These are phyloP conservation scores for Eutrema salsugineum DNA, from an alignment of 441 rosid species.

Conservation along the genomic window DNA sequence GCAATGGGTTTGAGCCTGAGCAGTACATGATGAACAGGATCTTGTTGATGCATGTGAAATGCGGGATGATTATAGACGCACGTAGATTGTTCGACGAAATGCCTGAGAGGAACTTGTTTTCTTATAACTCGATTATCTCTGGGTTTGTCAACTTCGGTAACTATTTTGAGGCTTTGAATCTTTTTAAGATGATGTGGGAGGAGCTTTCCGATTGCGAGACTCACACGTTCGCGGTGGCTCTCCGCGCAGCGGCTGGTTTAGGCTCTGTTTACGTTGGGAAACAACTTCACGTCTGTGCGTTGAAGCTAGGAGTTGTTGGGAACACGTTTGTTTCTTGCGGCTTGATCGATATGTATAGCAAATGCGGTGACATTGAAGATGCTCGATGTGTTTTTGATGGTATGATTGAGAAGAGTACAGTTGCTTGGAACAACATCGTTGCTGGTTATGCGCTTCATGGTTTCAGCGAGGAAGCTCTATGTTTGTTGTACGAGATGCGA, in stretches of 20 bases:
- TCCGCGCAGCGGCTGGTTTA: slow-evolving; percentile 73
- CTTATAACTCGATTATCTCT: slow-evolving; percentile 61
- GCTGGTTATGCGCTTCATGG: slow-evolving; percentile 89
- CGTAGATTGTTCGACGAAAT: slow-evolving; percentile 69
- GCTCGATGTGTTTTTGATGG: slow-evolving; percentile 63
- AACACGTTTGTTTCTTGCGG: slow-evolving; percentile 70
- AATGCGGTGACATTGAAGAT: slow-evolving; percentile 82
- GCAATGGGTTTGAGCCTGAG: slow-evolving; percentile 54
- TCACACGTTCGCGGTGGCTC: slow-evolving; percentile 51
- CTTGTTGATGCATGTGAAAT: slow-evolving; percentile 67
- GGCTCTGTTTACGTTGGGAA: slow-evolving; percentile 54
- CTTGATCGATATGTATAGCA: slow-evolving; percentile 84
- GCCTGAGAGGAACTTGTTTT: slow-evolving; percentile 62
- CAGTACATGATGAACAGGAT: slow-evolving; percentile 68
- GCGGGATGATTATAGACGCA: slow-evolving; percentile 78
- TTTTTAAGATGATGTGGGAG: slow-evolving; percentile 76
- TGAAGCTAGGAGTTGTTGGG: slow-evolving; percentile 50
- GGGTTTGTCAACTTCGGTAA: slow-evolving; percentile 68
- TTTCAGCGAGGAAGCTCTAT: slow-evolving; percentile 74
- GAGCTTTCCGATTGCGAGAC: slow-evolving; percentile 63
- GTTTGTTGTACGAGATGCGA: slow-evolving; percentile 68
- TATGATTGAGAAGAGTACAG: slow-evolving; percentile 74
- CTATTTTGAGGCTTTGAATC: slow-evolving; percentile 55
- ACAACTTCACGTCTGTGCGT: slow-evolving; percentile 66
- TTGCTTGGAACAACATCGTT: slow-evolving; percentile 83